Evolutionary conservation across 2,329 filamentous ascomycete species (phyloP).

Genomic region (Bipolaris bicolor): DNA sequence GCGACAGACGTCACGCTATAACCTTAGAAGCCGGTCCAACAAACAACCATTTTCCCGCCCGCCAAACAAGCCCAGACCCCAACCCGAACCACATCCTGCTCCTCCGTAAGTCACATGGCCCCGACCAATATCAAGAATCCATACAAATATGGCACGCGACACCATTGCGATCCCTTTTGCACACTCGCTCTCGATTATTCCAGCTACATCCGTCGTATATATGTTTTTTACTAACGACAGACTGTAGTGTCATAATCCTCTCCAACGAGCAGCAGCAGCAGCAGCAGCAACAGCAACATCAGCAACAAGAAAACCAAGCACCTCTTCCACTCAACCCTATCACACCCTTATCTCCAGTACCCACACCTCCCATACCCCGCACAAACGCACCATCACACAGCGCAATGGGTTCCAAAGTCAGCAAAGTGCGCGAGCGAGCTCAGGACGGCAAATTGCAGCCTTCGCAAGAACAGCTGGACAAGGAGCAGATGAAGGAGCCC

Average conservation of each 20-base stretch:
- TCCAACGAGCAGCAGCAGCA: conserved; percentile 14
- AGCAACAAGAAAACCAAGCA: neutral
- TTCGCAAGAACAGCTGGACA: conserved; percentile 33
- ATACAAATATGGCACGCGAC: neutral
- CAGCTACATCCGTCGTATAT: neutral
- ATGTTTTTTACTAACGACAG: neutral
- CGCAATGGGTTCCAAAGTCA: conserved; percentile 41
- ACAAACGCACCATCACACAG: neutral
- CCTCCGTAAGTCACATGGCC: conserved; percentile 20
- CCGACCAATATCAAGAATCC: neutral
- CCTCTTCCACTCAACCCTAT: neutral
- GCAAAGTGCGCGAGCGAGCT: conserved; percentile 26
- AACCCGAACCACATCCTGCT: conserved; percentile 25
- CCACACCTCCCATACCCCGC: neutral
- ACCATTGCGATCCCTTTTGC: neutral
- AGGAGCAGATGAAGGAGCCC: conserved; percentile 46
- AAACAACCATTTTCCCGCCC: neutral
- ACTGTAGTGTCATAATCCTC: conserved; percentile 28
- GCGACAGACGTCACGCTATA: conserved; percentile 11
- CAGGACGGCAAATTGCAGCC: conserved; percentile 34
- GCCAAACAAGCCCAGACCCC: conserved; percentile 16
- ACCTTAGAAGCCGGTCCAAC: conserved; percentile 13
- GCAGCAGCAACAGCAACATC: neutral
- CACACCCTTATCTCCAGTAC: neutral
- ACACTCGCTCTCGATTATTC: neutral